These are phyloP conservation scores for Bipolaris cookei DNA, from an alignment of 2,329 filamentous ascomycete species.

Conservation along the genomic window DNA sequence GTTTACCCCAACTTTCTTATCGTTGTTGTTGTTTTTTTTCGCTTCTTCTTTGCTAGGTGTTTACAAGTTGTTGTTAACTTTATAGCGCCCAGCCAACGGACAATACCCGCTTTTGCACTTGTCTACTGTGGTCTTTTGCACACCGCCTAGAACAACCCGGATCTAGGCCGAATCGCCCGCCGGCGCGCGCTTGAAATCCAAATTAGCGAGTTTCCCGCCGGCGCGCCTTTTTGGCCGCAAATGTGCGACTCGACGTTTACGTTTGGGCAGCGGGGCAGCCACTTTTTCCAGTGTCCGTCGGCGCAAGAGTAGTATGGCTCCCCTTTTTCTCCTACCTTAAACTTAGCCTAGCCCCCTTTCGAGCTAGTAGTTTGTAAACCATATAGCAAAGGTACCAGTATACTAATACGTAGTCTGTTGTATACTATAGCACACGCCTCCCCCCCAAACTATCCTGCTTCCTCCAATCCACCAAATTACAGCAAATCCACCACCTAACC, in stretches of 20 bases:
- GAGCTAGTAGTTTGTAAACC: background rate
- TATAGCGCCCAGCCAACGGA: background rate
- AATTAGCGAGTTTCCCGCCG: slow-evolving; percentile 4
- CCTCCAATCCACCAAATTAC: slow-evolving; percentile 32
- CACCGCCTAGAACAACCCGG: slow-evolving; percentile 8
- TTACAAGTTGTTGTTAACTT: background rate
- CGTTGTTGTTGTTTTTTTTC: background rate
- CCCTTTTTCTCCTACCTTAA: too few species aligned
- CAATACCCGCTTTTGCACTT: too few species aligned
- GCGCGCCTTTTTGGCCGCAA: slow-evolving; percentile 6
- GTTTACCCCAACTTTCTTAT: background rate
- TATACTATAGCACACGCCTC: slow-evolving; percentile 29
- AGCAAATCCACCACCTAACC: slow-evolving; percentile 39
- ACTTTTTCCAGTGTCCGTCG: slow-evolving; percentile 44
- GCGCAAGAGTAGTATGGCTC: slow-evolving; percentile 34
- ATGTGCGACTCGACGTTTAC: slow-evolving; percentile 46
- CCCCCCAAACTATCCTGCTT: slow-evolving; percentile 36
- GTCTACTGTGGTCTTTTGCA: background rate
- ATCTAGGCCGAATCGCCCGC: background rate
- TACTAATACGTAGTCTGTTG: background rate
- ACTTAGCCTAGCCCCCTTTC: slow-evolving; percentile 23
- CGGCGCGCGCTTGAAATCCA: too few species aligned
- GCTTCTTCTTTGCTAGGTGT: too few species aligned
- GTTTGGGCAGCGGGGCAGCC: slow-evolving; percentile 45
- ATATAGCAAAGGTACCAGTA: too few species aligned